A percentile compares a stretch with the other conserved stretches of the same genome.
These are phyloP conservation scores for Phytophthora cactorum DNA, from an alignment of 352 stramenopile genomes.

Conservation along the genomic window DNA sequence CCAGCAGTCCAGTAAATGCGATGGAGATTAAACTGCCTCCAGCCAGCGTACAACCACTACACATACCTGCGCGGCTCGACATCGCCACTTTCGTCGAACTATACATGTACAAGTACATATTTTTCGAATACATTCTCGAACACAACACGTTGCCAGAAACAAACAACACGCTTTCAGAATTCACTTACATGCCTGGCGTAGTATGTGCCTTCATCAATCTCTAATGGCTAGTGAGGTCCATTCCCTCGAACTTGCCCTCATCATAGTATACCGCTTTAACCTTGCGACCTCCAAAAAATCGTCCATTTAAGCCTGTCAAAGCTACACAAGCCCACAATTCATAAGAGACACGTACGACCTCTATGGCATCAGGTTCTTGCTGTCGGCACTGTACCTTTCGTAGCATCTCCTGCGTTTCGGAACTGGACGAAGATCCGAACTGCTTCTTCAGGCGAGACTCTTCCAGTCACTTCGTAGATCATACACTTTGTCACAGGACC, in stretches of 20 bases:
- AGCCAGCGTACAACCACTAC: too few species aligned
- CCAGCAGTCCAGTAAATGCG: too few species aligned
- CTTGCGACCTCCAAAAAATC: constrained; percentile 91
- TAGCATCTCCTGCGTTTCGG: constrained; percentile 60
- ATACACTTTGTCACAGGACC: constrained; percentile 80
- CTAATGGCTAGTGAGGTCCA: constrained; percentile 59
- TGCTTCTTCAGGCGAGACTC: constrained; percentile 64
- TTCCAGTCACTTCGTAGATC: constrained; percentile 68
- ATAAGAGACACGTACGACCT: background rate
- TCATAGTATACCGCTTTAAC: constrained; percentile 87
- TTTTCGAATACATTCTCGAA: too few species aligned
- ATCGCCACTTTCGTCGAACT: too few species aligned
- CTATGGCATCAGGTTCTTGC: background rate
- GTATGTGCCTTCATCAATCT: constrained; percentile 14
- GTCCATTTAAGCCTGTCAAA: constrained; percentile 78
- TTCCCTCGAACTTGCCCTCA: constrained; percentile 73
- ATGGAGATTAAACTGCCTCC: too few species aligned
- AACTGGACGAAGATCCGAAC: constrained; percentile 93
- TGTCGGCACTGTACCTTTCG: constrained; percentile 63
- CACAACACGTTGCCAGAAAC: background rate
- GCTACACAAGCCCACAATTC: constrained; percentile 40
- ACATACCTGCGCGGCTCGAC: too few species aligned
- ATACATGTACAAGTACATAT: too few species aligned
- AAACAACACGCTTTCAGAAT: constrained; percentile 19
- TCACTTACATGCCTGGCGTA: constrained; percentile 16